Evolutionary conservation across 2,329 filamentous ascomycete species (phyloP).

Genomic region (Fusarium domesticum): DNA sequence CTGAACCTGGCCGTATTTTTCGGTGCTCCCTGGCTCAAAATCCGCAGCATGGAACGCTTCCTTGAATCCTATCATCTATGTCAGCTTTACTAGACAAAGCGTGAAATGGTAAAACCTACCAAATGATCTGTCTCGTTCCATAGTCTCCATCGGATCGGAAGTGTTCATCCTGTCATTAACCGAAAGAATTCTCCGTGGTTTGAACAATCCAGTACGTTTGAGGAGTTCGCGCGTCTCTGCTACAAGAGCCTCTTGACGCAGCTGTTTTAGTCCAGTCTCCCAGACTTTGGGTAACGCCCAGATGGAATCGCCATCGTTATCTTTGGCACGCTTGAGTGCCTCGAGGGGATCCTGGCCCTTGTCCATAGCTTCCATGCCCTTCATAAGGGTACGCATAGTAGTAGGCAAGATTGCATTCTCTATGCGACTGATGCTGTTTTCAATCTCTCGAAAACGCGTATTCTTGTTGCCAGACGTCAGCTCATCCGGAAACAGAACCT

Average conservation of each 20-base stretch:
- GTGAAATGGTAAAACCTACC: conserved; percentile 3
- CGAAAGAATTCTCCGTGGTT: neutral
- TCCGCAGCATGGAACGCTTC: conserved; percentile 28
- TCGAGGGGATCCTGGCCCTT: conserved; percentile 8
- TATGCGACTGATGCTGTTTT: conserved; percentile 22
- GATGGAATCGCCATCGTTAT: conserved; percentile 11
- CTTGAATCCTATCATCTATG: conserved; percentile 21
- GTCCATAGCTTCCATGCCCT: conserved; percentile 11
- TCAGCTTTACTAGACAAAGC: neutral
- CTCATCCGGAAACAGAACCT: conserved; percentile 28
- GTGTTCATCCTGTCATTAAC: conserved; percentile 5
- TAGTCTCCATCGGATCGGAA: conserved; percentile 18
- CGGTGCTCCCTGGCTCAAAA: conserved; percentile 24
- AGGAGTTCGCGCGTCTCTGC: conserved; percentile 10
- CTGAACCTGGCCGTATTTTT: conserved; percentile 18
- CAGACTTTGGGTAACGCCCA: conserved; percentile 26
- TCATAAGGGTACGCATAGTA: conserved; percentile 6
- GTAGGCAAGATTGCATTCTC: conserved; percentile 16
- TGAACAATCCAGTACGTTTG: conserved; percentile 5
- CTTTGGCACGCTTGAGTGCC: conserved; percentile 1
- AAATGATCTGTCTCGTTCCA: conserved; percentile 26
- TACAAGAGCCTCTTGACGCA: conserved; percentile 1
- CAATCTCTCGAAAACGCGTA: conserved; percentile 22
- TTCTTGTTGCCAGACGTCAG: conserved; percentile 7
- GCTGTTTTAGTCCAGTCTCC: conserved; percentile 18